A percentile compares a stretch with the other conserved stretches of the same genome.
phyloP scores from a whole-genome alignment of 495 filamentous ascomycete species.

The Podospora appendiculata region DNA sequence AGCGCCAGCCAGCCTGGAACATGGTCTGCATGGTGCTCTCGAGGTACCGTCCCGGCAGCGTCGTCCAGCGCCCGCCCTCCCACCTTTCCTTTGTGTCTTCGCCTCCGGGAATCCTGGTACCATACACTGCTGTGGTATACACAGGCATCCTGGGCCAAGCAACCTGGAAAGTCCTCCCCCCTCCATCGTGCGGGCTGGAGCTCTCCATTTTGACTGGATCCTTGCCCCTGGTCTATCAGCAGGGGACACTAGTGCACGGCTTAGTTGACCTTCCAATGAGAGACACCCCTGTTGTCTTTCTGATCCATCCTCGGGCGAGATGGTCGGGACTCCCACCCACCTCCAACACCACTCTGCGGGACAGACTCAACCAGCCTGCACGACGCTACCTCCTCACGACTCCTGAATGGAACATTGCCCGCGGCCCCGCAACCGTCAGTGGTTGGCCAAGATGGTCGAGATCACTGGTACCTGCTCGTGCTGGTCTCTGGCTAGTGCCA shows the following conservation, averaged over 20 bases:
- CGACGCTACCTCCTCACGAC: background rate
- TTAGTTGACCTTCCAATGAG: conserved; percentile 8
- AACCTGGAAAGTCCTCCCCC: conserved; percentile 3
- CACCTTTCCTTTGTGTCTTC: background rate
- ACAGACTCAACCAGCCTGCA: too few relatives aligned
- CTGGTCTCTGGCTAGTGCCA: conserved; percentile 6
- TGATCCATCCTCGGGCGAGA: conserved; percentile 16
- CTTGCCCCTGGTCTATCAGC: conserved; percentile 8
- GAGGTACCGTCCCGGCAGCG: too few relatives aligned
- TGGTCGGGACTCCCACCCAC: conserved; percentile 10
- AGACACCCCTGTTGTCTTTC: background rate
- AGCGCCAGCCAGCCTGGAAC: conserved; percentile 5
- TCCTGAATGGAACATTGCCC: background rate
- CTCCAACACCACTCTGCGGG: background rate
- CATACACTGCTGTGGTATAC: too few relatives aligned
- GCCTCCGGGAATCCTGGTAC: background rate
- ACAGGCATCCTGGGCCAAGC: too few relatives aligned
- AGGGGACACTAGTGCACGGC: background rate
- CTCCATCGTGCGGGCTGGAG: background rate
- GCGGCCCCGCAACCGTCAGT: background rate
- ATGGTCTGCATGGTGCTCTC: conserved; percentile 5
- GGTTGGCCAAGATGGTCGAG: background rate
- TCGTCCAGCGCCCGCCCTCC: background rate
- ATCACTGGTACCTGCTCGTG: background rate
- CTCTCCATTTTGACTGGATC: conserved; percentile 3